phyloP scores from a whole-genome alignment of 2,329 filamentous ascomycete species.

The Cladosporium sp. region DNA sequence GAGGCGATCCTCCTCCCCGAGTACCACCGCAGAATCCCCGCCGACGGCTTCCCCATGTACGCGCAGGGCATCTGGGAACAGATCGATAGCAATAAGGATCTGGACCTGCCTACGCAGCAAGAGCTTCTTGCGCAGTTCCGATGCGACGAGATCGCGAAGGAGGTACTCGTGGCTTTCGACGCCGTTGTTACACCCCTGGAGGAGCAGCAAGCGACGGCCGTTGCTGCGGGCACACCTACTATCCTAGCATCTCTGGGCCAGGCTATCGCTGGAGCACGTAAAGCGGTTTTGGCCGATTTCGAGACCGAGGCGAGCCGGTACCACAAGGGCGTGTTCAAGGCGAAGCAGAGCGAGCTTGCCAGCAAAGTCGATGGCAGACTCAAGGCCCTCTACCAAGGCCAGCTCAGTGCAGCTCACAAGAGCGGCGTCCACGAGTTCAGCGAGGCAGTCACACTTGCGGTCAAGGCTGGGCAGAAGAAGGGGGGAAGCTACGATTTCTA shows the following conservation, averaged over 20 bases:
- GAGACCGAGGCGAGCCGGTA: slow-evolving; percentile 87
- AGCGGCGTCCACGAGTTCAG: slow-evolving; percentile 75
- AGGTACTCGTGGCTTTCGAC: slow-evolving; percentile 81
- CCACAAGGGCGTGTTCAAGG: slow-evolving; percentile 88
- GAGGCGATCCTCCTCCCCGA: slow-evolving; percentile 83
- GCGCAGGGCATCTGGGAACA: slow-evolving; percentile 95
- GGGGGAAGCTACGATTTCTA: slow-evolving; percentile 90
- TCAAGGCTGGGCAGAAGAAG: slow-evolving; percentile 89
- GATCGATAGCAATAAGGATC: slow-evolving; percentile 97
- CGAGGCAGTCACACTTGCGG: slow-evolving; percentile 76
- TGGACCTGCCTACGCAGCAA: slow-evolving; percentile 94
- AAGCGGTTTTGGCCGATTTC: slow-evolving; percentile 73
- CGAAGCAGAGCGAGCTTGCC: slow-evolving; percentile 80
- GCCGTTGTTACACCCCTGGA: slow-evolving; percentile 75
- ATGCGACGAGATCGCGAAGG: slow-evolving; percentile 91
- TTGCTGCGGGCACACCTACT: slow-evolving; percentile 63
- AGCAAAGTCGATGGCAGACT: slow-evolving; percentile 80
- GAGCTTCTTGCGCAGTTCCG: slow-evolving; percentile 94
- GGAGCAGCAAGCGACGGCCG: slow-evolving; percentile 71
- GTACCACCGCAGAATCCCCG: slow-evolving; percentile 92
- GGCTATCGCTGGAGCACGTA: slow-evolving; percentile 65
- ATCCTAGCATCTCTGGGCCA: slow-evolving; percentile 70
- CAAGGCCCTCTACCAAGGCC: slow-evolving; percentile 81
- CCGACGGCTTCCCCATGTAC: slow-evolving; percentile 93
- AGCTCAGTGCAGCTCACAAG: slow-evolving; percentile 84